Percentiles rank a stretch among this genome's conserved stretches.
phyloP scores from a whole-genome alignment of 2,329 filamentous ascomycete genomes.

The Penicillium psychrosexuale region DNA sequence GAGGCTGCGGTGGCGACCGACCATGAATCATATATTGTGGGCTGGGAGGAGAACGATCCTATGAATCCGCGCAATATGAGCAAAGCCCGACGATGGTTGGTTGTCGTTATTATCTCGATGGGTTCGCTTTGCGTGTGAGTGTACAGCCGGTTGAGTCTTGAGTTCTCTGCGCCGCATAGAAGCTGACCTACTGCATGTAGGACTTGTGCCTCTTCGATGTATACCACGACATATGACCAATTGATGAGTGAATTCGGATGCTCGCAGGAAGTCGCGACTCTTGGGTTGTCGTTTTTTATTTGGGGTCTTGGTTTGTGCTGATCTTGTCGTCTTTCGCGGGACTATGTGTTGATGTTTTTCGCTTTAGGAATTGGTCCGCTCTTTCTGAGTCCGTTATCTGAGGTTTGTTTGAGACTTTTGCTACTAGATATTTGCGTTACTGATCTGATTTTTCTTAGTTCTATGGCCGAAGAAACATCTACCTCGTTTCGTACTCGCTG shows the following conservation, averaged over 20 bases:
- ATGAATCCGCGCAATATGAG: slow-evolving; percentile 69
- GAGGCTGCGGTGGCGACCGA: slow-evolving; percentile 24
- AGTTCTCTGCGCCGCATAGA: not conserved
- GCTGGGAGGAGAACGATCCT: slow-evolving; percentile 73
- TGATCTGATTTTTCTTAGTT: slow-evolving; percentile 50
- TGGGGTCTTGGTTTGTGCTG: slow-evolving; percentile 62
- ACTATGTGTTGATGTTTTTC: slow-evolving; percentile 10
- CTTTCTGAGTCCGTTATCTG: slow-evolving; percentile 61
- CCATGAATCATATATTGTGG: slow-evolving; percentile 60
- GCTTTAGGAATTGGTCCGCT: slow-evolving; percentile 58
- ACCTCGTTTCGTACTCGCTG: slow-evolving; percentile 68
- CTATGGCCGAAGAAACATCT: slow-evolving; percentile 78
- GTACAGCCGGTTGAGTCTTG: not conserved
- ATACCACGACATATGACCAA: slow-evolving; percentile 77
- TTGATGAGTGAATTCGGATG: slow-evolving; percentile 71
- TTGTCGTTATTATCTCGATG: slow-evolving; percentile 69
- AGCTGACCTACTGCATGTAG: slow-evolving; percentile 41
- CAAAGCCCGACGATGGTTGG: slow-evolving; percentile 69
- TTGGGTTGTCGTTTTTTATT: slow-evolving; percentile 81
- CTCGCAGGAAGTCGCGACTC: slow-evolving; percentile 68
- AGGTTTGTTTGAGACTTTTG: slow-evolving; percentile 36
- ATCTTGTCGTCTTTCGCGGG: not conserved
- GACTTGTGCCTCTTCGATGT: slow-evolving; percentile 83
- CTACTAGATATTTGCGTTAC: not conserved
- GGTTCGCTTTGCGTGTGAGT: slow-evolving; percentile 82